Base-by-base conservation (phyloP, 116 monocot genomes). In the Posidonia oceanica region DNA sequence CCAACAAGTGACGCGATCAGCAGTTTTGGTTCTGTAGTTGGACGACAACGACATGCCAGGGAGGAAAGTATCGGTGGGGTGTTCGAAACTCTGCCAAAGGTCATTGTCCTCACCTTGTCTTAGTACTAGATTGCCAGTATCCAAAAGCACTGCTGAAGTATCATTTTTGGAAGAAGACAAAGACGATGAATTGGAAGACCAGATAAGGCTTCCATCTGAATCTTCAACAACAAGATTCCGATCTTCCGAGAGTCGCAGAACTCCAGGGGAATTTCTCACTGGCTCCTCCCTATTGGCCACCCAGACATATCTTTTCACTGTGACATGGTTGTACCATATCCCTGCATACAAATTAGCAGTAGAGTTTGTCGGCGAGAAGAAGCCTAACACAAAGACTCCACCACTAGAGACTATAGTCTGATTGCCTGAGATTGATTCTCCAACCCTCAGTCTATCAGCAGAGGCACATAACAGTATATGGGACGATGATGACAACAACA, bases 341-440 rank as follows among this genome's bases (percentile, higher is more conserved):
- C 74, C 74, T 7, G 54, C 38, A 39, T 74, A 74, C 36, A 17
- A 20, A 17, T 72, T 72, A n/a, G 3, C 17, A 41, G 74, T 18
- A 3, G 74, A 74, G 7, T 36, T 55, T 3, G 14, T 21, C 0
- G 63, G 64, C n/a, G 51, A 54, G 65, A 74, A 74, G 65, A 74
- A 74, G 14, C 40, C 74, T 17, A 76, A 41, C 2, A 3, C 63
- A 20, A 70, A 76, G 14, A 0, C 29, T 41, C 76, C 70, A 8
- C 55, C 55, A 0, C 20, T 4, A 39, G 76, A 76, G 64, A 76
- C 69, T 18, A 76, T 16, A 21, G 64, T 70, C 54, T 70, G 53
- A 51, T 76, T 64, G 14, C 38, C 70, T 3, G 76, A 61, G 18
- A 87, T 73, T n/a, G 82, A 77, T 57, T 74, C 68, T 15, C 56